A percentile compares a stretch with the other conserved stretches of the same genome.
phyloP scores from a whole-genome alignment of 1,139 yeast genomes.

The Scheffersomyces parashehatae region DNA sequence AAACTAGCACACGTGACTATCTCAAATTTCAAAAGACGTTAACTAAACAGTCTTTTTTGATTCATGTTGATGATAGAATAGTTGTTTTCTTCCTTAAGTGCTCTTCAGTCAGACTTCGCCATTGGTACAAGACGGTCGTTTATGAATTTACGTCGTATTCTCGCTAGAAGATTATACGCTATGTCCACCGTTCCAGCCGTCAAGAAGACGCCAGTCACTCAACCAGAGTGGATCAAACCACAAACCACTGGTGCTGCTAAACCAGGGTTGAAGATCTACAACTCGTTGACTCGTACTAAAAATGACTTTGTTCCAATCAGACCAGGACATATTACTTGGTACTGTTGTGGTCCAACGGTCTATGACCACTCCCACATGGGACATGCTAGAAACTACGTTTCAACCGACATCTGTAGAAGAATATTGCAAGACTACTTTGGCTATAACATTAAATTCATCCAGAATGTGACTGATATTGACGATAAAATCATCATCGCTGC shows the following conservation, averaged over 20 bases:
- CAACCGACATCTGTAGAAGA: conserved; percentile 90
- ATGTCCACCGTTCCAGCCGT: conserved; percentile 1
- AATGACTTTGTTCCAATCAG: conserved; percentile 69
- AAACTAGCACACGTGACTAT: too few relatives aligned
- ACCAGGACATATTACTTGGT: conserved; percentile 79
- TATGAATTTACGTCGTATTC: not conserved
- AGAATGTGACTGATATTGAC: conserved; percentile 96
- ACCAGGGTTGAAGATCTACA: conserved; percentile 50
- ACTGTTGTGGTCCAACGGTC: conserved; percentile 99
- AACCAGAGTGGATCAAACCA: conserved; percentile 45
- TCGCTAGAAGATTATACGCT: not conserved
- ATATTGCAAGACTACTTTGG: conserved; percentile 88
- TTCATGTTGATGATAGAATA: too few relatives aligned
- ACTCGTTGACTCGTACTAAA: conserved; percentile 81
- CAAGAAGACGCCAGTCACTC: conserved; percentile 22
- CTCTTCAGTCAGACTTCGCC: not conserved
- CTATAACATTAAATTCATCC: conserved; percentile 81
- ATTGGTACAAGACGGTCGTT: not conserved
- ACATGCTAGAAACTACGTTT: conserved; percentile 96
- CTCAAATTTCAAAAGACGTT: too few relatives aligned
- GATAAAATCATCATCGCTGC: conserved; percentile 95
- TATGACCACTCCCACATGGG: conserved; percentile 98
- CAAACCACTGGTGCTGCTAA: conserved; percentile 9
- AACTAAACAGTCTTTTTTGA: too few relatives aligned
- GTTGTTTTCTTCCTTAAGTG: not conserved